Base-by-base conservation (phyloP, 179 eudicot genomes). In the Spinacia oleracea region DNA sequence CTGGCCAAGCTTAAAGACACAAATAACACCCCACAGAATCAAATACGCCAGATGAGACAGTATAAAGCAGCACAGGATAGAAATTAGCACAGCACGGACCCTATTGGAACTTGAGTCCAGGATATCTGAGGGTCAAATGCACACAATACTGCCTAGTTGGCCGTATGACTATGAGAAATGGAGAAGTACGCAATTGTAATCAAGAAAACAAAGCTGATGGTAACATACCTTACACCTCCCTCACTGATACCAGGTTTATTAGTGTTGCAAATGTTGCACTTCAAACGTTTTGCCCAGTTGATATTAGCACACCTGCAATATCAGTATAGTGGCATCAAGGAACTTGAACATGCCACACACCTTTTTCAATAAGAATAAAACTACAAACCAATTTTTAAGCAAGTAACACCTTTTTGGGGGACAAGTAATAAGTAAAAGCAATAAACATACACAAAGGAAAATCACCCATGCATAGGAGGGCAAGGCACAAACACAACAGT, bases 241-340 rank as follows among this genome's bases (percentile, higher is more conserved):
- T 96, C 98, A 79, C 75, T 93, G 77, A 60, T 77, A 77, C 99
- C 99, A 78, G 99, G 98, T 83, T 91, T 96, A 80, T 96, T 96
- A 45, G 99, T 96, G 85, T 96, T 96, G 88, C 99, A 93, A 81
- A 96, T 86, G 85, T 93, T 96, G 89, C 99, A 96, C 81, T 96
- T 96, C 34, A 73, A 58, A 40, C 99, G 91, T 76, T 95, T 93
- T 79, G 97, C 97, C 98, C 97, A 95, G 73, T 95, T 93, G 86
- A 91, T 93, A 83, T 91, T 90, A 80, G 78, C 98, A 87, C 97
- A 95, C 97, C 97, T 93, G 84, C 76, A 88, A 31, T 75, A 70
- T 78, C 78, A 84, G 73, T 25, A 18, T 63, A 74, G 45, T 59
- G 55, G 25, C 68, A 78, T 75, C 77, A 84, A 72, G 29, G 25